Conservation (phyloP, 2,329 filamentous ascomycete species). For the Aspergillus hortae region DNA sequence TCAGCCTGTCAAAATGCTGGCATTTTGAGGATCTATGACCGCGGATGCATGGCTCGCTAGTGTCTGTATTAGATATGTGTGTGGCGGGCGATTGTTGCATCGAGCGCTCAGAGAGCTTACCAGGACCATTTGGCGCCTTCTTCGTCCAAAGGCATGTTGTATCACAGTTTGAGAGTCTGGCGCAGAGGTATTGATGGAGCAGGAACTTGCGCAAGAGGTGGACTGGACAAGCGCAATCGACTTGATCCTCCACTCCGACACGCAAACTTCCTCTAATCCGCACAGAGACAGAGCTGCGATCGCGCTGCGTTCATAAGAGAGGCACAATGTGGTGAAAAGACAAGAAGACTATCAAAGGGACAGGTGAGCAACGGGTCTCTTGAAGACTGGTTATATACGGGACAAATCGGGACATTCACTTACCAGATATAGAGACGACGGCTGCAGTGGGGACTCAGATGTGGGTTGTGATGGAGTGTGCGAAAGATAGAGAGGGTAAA, state of each 20-base stretch:
- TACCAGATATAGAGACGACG: not conserved
- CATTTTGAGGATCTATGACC: conserved; percentile 50
- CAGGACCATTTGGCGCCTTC: conserved; percentile 46
- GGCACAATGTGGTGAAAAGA: too few species aligned
- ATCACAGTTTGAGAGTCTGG: not conserved
- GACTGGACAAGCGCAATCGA: too few species aligned
- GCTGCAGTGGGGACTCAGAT: not conserved
- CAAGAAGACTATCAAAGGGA: not conserved
- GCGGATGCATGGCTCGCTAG: conserved; percentile 47
- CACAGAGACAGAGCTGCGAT: too few species aligned
- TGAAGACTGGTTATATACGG: not conserved
- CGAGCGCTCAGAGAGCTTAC: conserved; percentile 22
- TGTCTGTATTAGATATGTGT: too few species aligned
- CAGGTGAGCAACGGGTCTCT: not conserved
- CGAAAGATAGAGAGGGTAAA: too few species aligned
- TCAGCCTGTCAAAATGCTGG: conserved; percentile 46
- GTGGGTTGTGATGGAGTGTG: not conserved
- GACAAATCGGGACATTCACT: not conserved
- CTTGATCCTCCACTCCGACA: too few species aligned
- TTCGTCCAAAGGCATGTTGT: conserved; percentile 43
- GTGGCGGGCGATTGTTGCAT: too few species aligned
- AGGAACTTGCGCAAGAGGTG: not conserved
- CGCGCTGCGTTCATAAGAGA: too few species aligned
- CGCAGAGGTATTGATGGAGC: not conserved
- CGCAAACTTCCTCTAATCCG: too few species aligned